Conservation (phyloP, 2,329 filamentous ascomycete species). For the Penicillium sclerotigenum region DNA sequence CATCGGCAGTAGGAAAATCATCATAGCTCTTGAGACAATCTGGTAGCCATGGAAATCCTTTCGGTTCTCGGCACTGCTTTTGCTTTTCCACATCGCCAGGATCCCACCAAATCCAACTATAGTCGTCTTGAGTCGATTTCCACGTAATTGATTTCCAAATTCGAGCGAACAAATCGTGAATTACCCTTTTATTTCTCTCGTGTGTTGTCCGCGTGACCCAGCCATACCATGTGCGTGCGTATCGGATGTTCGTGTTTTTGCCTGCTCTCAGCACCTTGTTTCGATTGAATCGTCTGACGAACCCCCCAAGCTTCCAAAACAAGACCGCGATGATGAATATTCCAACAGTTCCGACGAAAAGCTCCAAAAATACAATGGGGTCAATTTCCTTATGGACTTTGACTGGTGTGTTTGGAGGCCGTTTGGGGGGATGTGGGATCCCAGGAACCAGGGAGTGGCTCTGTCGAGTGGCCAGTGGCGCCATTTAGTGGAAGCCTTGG, state of each 20-base stretch:
- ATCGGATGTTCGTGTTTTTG: conserved; percentile 32
- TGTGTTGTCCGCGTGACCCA: conserved; percentile 38
- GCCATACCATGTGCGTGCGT: conserved; percentile 44
- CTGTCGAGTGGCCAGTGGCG: conserved; percentile 29
- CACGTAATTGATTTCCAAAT: conserved; percentile 32
- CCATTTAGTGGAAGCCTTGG: conserved; percentile 24
- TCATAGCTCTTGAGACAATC: conserved; percentile 28
- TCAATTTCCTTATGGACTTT: conserved; percentile 28
- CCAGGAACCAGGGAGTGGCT: conserved; percentile 23
- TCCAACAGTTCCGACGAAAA: conserved; percentile 37
- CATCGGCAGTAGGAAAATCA: conserved; percentile 21
- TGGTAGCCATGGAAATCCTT: conserved; percentile 24
- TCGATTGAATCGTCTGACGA: conserved; percentile 37
- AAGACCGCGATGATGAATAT: conserved; percentile 40
- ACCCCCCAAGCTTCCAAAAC: conserved; percentile 40
- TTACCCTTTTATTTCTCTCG: conserved; percentile 27
- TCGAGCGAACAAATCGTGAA: conserved; percentile 19
- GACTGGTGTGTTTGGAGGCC: conserved; percentile 21
- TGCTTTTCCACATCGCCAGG: conserved; percentile 27
- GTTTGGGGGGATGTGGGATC: conserved; percentile 26
- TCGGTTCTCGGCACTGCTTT: conserved; percentile 18
- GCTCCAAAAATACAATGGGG: conserved; percentile 29
- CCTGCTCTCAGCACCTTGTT: conserved; percentile 33
- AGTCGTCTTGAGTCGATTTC: conserved; percentile 36
- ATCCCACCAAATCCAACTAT: conserved; percentile 44